Evolutionary conservation across 306 rosid species (phyloP).

Genomic region (Prinsepia uniflora): DNA sequence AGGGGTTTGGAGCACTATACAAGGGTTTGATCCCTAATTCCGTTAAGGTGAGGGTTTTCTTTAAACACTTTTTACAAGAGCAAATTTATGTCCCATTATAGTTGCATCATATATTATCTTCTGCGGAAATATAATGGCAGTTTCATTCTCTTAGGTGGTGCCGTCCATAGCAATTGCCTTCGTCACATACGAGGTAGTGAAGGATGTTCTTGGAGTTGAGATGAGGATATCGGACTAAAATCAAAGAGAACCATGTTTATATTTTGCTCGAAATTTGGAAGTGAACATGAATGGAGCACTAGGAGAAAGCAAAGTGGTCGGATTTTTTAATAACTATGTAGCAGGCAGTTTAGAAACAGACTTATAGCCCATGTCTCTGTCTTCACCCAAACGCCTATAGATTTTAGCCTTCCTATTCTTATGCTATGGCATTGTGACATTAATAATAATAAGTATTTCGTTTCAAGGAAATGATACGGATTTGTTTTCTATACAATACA

Average conservation of each 20-base stretch:
- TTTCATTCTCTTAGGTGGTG: slow-evolving; percentile 47
- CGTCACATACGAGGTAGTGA: slow-evolving; percentile 57
- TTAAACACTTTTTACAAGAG: not conserved
- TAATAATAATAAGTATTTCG: not conserved
- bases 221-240: slow-evolving; percentile 57
- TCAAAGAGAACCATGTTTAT: slow-evolving; percentile 10
- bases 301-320: slow-evolving; percentile 23
- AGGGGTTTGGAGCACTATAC: slow-evolving; percentile 49
- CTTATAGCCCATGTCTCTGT: slow-evolving; percentile 13
- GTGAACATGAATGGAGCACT: not conserved
- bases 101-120: not conserved
- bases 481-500: slow-evolving; percentile 8
- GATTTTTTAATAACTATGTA: slow-evolving; percentile 4
- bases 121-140: not conserved
- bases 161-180: slow-evolving; percentile 78
- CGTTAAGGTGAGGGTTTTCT: slow-evolving; percentile 49
- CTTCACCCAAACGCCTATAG: slow-evolving; percentile 2
- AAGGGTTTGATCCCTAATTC: slow-evolving; percentile 54
- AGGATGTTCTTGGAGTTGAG: slow-evolving; percentile 66
- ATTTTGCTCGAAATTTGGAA: slow-evolving; percentile 1
- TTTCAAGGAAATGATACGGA: slow-evolving; percentile 12
- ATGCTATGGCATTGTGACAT: slow-evolving; percentile 23
- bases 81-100: not conserved
- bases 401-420: slow-evolving; percentile 21
- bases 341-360: slow-evolving; percentile 24